These are phyloP conservation scores for Bauhinia variegata DNA, from an alignment of 306 rosid species.

Conservation along the genomic window DNA sequence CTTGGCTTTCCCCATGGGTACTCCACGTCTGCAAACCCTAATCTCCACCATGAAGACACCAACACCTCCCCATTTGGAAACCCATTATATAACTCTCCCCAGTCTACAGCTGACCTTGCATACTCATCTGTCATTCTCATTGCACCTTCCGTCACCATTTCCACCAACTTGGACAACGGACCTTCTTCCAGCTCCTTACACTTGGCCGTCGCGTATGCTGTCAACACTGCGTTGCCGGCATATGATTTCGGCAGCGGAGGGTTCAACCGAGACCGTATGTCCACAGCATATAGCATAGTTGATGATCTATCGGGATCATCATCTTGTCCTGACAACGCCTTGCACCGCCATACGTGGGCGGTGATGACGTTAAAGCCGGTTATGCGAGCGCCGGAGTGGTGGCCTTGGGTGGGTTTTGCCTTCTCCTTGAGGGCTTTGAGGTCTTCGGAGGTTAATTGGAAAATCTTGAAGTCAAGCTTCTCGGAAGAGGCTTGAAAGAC, in stretches of 20 bases:
- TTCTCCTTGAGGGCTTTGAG: slow-evolving; percentile 52
- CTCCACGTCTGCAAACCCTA: slow-evolving; percentile 73
- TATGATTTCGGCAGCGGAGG: slow-evolving; percentile 53
- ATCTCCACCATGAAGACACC: slow-evolving; percentile 83
- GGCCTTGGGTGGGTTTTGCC: slow-evolving; percentile 36
- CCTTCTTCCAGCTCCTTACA: slow-evolving; percentile 49
- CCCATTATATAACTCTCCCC: slow-evolving; percentile 71
- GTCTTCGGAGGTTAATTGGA: slow-evolving; percentile 42
- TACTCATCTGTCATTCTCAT: slow-evolving; percentile 65
- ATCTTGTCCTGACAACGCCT: slow-evolving; percentile 47
- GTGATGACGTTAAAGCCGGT: slow-evolving; percentile 63
- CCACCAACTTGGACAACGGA: slow-evolving; percentile 50
- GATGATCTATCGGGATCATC: slow-evolving; percentile 46
- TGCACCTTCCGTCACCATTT: slow-evolving; percentile 64
- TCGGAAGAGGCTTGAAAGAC: slow-evolving; percentile 62
- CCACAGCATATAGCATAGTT: slow-evolving; percentile 63
- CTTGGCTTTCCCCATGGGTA: slow-evolving; percentile 86
- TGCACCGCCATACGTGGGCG: slow-evolving; percentile 71
- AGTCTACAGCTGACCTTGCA: slow-evolving; percentile 63
- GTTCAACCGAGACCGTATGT: slow-evolving; percentile 50
- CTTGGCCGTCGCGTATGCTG: slow-evolving; percentile 44
- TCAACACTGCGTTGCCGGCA: slow-evolving; percentile 59
- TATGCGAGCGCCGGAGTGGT: not conserved
- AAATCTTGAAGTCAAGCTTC: slow-evolving; percentile 52
- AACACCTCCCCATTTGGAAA: slow-evolving; percentile 72